Evolutionary conservation across 345 rosid genomes (phyloP), one percentile per base, ranked within the genome.

Genomic region (Jatropha curcas): DNA sequence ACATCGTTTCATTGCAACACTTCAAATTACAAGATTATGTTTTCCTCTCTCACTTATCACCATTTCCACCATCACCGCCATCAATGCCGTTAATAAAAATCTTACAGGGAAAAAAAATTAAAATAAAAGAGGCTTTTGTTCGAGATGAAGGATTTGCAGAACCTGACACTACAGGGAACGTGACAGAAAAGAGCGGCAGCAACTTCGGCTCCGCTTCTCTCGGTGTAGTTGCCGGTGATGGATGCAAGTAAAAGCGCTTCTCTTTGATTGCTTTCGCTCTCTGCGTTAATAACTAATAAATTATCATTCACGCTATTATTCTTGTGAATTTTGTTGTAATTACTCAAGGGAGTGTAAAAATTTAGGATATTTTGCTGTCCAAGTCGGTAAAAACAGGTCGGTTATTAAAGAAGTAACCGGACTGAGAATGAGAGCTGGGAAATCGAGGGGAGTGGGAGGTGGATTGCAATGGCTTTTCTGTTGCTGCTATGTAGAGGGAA

Each of bases 361-460:
- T 67, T n/a, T 58, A 7, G 37, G 8, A 57, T 50, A 82, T 53
- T 79, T 81, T 0, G 79, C 74, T 4, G 82, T 27, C 86, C 92
- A 71, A 96, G 84, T 71, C 98, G 89, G 79, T 81, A n/a, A 79
- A 82, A 95, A 95, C 61, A 98, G 99, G 87, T 92, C 97, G 65
- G 90, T 89, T 76, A 76, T 86, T n/a, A 95, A 77, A 30, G 98
- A 98, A 6, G 99, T 95, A 57, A 92, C 97, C 2, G 99, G 99
- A 71, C 98, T 92, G 70, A 91, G 89, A 5, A 80, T 89, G 16
- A 95, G 87, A 31, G 97, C 71, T 2, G 97, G 97, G 77, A 95
- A 91, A 64, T 95, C 98, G 27, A 95, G 90, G 46, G 97, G 88
- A 20, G 85, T 70, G 0, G 72, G 76, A 22, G 66, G 73, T 7